Evolutionary conservation across 495 filamentous ascomycete species (phyloP), one percentile per base, ranked within the genome.

Genomic region (Platismatia glauca): DNA sequence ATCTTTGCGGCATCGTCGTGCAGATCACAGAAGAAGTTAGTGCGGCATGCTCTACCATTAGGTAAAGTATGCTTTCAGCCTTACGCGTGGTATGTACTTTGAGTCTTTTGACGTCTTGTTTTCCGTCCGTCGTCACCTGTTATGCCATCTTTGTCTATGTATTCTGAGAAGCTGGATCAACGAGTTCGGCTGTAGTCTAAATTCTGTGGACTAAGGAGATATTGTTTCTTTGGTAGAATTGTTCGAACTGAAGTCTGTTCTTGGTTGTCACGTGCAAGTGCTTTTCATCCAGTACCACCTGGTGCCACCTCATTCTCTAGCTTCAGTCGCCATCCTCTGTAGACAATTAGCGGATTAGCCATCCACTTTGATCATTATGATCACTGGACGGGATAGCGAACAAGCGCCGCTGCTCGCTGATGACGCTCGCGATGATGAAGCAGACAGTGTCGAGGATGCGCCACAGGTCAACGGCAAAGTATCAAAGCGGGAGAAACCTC

Each of bases 371-470:
- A 29, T 27, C 3, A 63, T 6, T 3, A 44, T 33, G n/a, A 31
- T 24, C 33, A 38, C 31, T 4, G 13, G 33, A 48, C 41, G n/a
- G 16, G 27, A 58, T 58, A 39, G 61, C 33, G 66, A 70, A 59
- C 43, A 61, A 41, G 68, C 66, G 18, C 68, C 68, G 52, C 59
- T 70, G 33, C 60, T 70, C 53, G 63, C 61, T 20, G 38, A 70
- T 70, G 66, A 59, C 46, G 57, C 53, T 24, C 29, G 29, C 16
- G 52, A 60, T 27, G 60, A 61, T 20, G 50, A 53, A 29, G 50
- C 27, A 24, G 59, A 67, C 34, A 60, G 57, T 22, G 60, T 61
- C 33, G 39, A 61, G 2, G 60, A 66, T 50, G 35, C 34, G 31
- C 43, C 34, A 20, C 57, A 61, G 24, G 55, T 34, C n/a, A 46